These are phyloP conservation scores for Ophiostoma ips DNA, from an alignment of 2,329 filamentous ascomycete genomes.

Conservation along the genomic window DNA sequence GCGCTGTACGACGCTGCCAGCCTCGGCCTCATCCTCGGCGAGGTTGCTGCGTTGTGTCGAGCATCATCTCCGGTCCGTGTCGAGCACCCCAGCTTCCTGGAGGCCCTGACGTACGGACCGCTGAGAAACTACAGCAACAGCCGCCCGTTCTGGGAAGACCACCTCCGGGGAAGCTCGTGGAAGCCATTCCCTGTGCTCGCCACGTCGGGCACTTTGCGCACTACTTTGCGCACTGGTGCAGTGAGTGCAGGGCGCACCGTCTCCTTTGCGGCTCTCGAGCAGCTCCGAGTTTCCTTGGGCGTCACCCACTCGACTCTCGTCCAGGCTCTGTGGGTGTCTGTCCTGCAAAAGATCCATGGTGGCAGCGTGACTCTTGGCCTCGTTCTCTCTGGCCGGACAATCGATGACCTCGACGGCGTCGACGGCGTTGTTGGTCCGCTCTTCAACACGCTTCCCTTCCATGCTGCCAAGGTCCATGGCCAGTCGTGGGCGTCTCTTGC, in stretches of 20 bases:
- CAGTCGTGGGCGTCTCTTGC: conserved; percentile 47
- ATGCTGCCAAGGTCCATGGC: conserved; percentile 16
- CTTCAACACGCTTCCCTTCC: conserved; percentile 79
- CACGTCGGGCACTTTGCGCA: background rate
- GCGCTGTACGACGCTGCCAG: conserved; percentile 78
- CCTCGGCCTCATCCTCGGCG: conserved; percentile 50
- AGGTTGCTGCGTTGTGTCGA: conserved; percentile 27
- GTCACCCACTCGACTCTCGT: conserved; percentile 69
- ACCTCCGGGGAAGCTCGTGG: conserved; percentile 29
- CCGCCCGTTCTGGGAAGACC: conserved; percentile 51
- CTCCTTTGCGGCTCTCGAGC: conserved; percentile 31
- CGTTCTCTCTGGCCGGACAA: conserved; percentile 62
- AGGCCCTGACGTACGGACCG: conserved; percentile 56
- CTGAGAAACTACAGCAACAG: conserved; percentile 31
- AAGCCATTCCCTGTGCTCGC: conserved; percentile 14
- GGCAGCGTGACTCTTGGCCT: conserved; percentile 49
- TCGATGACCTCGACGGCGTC: conserved; percentile 51
- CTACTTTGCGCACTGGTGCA: conserved; percentile 5
- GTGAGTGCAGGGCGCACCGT: conserved; percentile 18
- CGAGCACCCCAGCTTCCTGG: conserved; percentile 35
- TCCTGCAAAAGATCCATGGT: conserved; percentile 38
- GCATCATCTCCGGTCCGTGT: background rate
- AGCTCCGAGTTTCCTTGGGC: conserved; percentile 41
- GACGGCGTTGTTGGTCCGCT: conserved; percentile 64
- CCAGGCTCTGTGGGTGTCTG: conserved; percentile 59